phyloP scores from a whole-genome alignment of 768 basidiomycete genomes.

The Russula griseocarnosa region DNA sequence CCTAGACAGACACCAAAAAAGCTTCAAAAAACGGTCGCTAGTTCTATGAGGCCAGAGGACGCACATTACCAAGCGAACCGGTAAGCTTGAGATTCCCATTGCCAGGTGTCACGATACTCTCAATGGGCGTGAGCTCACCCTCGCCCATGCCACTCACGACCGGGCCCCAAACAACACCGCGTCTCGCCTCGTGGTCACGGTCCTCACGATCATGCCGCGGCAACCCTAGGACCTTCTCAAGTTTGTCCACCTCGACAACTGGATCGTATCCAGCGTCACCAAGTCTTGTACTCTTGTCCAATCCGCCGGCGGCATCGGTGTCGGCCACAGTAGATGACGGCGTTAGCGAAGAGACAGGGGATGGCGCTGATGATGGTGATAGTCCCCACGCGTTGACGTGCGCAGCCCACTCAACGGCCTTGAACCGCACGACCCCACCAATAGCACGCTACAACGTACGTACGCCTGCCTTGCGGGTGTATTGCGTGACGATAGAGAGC shows the following conservation, averaged over 20 bases:
- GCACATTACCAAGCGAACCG: constrained; percentile 75
- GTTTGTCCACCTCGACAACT: constrained; percentile 59
- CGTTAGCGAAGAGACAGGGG: constrained; percentile 1
- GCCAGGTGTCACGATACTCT: constrained; percentile 77
- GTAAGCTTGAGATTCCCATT: constrained; percentile 73
- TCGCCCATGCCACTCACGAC: constrained; percentile 86
- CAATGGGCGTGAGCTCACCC: constrained; percentile 80
- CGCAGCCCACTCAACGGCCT: constrained; percentile 89
- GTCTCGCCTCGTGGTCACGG: constrained; percentile 61
- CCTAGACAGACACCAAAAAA: neutral
- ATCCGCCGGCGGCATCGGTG: neutral
- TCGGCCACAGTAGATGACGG: neutral
- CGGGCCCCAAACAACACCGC: constrained; percentile 79
- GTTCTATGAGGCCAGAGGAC: constrained; percentile 21
- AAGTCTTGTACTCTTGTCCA: neutral
- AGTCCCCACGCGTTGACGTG: constrained; percentile 42
- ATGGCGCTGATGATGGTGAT: constrained; percentile 22
- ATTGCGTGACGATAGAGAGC: constrained; percentile 67
- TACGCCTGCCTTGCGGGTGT: constrained; percentile 93
- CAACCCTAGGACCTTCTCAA: constrained; percentile 83
- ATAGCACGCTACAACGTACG: constrained; percentile 83
- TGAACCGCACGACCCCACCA: constrained; percentile 82
- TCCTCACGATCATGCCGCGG: constrained; percentile 79
- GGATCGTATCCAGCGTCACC: constrained; percentile 43
- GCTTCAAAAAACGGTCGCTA: no score